These are phyloP conservation scores for Ilyonectria mors-panacis DNA, from an alignment of 2,329 filamentous ascomycete genomes.

Conservation along the genomic window DNA sequence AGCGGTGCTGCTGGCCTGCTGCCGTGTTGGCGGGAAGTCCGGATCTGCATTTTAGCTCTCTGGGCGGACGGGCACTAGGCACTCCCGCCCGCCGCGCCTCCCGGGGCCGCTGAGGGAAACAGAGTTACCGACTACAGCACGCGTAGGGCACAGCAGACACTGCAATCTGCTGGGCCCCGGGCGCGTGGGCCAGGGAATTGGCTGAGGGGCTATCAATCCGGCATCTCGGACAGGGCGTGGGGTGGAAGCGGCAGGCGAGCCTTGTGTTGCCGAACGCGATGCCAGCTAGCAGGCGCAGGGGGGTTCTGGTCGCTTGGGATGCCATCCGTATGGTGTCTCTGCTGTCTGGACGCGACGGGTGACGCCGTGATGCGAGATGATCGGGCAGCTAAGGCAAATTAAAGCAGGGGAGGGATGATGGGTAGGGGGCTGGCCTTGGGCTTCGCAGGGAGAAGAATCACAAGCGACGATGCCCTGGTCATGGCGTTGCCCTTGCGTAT, in stretches of 20 bases:
- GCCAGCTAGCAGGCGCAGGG: neutral
- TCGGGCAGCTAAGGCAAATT: conserved; percentile 29
- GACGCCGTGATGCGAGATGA: conserved; percentile 24
- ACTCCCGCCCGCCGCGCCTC: conserved; percentile 17
- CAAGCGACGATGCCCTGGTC: neutral
- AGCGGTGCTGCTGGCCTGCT: too few species aligned
- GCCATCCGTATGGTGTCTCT: conserved; percentile 6
- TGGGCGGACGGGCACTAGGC: conserved; percentile 27
- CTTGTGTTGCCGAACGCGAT: neutral
- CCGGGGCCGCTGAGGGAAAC: neutral
- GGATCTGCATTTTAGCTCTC: conserved; percentile 21
- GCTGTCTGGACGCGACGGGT: neutral
- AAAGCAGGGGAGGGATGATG: conserved; percentile 11
- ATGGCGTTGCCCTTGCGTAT: conserved; percentile 13
- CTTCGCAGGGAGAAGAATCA: neutral
- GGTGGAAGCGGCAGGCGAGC: neutral
- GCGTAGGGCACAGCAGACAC: neutral
- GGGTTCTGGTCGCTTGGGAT: conserved; percentile 8
- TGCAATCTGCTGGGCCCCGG: neutral
- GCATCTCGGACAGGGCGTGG: conserved; percentile 1
- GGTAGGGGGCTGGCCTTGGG: neutral
- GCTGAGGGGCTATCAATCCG: conserved; percentile 11
- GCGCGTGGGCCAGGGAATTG: conserved; percentile 12
- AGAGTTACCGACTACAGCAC: too few species aligned
- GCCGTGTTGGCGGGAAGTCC: conserved; percentile 12